A percentile compares a stretch with the other conserved stretches of the same genome.
phyloP scores from a whole-genome alignment of 2,329 filamentous ascomycete species.

The Trichoderma sp. region DNA sequence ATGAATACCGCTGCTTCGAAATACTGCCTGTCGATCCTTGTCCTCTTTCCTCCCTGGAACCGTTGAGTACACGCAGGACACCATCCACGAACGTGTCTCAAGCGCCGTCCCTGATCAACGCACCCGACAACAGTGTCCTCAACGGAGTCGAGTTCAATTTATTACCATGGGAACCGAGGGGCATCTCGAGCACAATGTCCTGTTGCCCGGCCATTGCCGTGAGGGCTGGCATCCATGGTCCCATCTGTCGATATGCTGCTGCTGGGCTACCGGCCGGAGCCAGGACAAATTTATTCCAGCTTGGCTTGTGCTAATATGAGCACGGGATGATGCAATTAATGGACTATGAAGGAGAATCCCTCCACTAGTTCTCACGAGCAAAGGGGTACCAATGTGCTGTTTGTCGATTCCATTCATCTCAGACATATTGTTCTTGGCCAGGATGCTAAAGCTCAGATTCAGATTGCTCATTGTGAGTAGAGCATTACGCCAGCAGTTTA shows the following conservation, averaged over 20 bases:
- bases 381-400: background rate
- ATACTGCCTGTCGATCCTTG: background rate
- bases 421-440: background rate
- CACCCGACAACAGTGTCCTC: conserved; percentile 13
- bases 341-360: background rate
- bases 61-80: background rate
- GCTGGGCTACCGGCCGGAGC: background rate
- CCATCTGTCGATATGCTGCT: background rate
- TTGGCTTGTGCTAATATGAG: background rate
- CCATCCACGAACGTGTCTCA: background rate
- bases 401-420: background rate
- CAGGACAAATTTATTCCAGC: background rate
- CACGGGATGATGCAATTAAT: background rate
- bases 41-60: background rate
- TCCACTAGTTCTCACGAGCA: background rate
- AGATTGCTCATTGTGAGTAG: background rate
- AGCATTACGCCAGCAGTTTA: background rate
- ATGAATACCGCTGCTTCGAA: too few species aligned
- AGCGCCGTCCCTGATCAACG: background rate
- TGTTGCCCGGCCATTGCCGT: background rate
- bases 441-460: background rate
- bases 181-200: background rate
- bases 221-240: background rate
- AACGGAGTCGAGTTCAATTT: background rate
- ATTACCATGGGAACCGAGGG: background rate